These are phyloP conservation scores for Bipolaris oryzae DNA, from an alignment of 2,329 filamentous ascomycete genomes.

Conservation along the genomic window DNA sequence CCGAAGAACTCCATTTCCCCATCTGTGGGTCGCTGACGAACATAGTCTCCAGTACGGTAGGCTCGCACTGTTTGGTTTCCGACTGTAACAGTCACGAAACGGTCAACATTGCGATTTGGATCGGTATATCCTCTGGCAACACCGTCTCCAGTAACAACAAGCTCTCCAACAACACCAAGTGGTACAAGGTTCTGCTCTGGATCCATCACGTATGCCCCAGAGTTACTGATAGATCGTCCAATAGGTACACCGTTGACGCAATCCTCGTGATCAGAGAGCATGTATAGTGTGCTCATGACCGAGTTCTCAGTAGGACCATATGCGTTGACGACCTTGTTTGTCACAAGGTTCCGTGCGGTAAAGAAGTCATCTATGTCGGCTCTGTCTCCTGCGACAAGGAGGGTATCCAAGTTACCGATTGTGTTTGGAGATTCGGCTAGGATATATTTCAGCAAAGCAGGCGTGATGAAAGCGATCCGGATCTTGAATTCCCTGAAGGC, in stretches of 20 bases:
- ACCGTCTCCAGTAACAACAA: conserved; percentile 29
- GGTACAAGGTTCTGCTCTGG: conserved; percentile 13
- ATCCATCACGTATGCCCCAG: conserved; percentile 8
- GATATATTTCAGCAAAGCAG: background rate
- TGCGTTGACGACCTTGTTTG: conserved; percentile 13
- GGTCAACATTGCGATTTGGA: conserved; percentile 25
- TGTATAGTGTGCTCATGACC: conserved; percentile 53
- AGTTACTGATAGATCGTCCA: conserved; percentile 37
- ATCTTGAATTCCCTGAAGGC: background rate
- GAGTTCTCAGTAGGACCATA: conserved; percentile 29
- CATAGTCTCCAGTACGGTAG: conserved; percentile 36
- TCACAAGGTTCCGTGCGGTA: conserved; percentile 11
- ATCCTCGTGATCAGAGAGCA: background rate
- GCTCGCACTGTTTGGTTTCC: conserved; percentile 23
- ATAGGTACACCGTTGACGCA: conserved; percentile 41
- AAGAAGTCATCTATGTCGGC: conserved; percentile 8
- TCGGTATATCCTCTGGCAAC: conserved; percentile 19
- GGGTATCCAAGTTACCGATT: background rate
- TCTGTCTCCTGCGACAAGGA: conserved; percentile 7
- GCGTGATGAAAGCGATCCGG: background rate
- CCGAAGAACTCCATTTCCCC: conserved; percentile 24
- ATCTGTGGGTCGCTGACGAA: conserved; percentile 18
- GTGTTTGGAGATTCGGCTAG: background rate
- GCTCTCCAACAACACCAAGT: conserved; percentile 27
- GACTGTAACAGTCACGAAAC: conserved; percentile 2